Evolutionary conservation across 2,329 filamentous ascomycete genomes (phyloP).

Genomic region (Arachnopeziza araneosa): DNA sequence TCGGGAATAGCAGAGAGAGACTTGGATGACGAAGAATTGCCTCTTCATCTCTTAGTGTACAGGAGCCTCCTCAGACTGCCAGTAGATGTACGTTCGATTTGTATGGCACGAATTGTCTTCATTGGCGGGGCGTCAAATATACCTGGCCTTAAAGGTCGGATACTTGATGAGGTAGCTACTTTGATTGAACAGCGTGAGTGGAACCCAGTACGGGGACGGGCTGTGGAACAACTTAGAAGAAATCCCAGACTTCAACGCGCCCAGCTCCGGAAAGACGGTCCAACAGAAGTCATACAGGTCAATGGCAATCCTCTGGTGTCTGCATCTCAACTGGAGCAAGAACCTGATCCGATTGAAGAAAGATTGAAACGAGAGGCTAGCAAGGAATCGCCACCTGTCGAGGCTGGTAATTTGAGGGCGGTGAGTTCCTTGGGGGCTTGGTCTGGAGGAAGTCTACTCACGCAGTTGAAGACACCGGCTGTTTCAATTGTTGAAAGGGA

Average conservation of each 20-base stretch:
- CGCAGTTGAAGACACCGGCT: constrained; percentile 62
- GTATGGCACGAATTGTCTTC: constrained; percentile 85
- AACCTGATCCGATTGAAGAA: constrained; percentile 53
- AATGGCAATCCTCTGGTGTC: not conserved
- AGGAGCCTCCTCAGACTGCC: constrained; percentile 68
- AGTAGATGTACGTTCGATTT: constrained; percentile 74
- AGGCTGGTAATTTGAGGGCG: constrained; percentile 57
- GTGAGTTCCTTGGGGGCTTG: constrained; percentile 68
- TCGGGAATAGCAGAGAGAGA: constrained; percentile 44
- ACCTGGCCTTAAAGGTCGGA: constrained; percentile 70
- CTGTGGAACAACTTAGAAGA: constrained; percentile 48
- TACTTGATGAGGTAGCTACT: constrained; percentile 67
- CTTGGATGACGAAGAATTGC: constrained; percentile 82
- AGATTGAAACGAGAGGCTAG: constrained; percentile 44
- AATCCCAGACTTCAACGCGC: constrained; percentile 23
- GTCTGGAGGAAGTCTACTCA: constrained; percentile 66
- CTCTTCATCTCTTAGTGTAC: constrained; percentile 73
- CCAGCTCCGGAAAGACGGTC: not conserved
- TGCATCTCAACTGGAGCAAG: constrained; percentile 35
- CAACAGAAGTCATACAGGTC: not conserved
- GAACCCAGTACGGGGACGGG: constrained; percentile 69
- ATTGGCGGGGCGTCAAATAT: constrained; percentile 75
- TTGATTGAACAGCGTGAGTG: constrained; percentile 68
- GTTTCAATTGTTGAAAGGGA: constrained; percentile 68
- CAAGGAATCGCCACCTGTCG: constrained; percentile 35